Evolutionary conservation across 257 asterid genomes (phyloP), one percentile per base, ranked within the genome.

Genomic region (Penstemon barbatus): DNA sequence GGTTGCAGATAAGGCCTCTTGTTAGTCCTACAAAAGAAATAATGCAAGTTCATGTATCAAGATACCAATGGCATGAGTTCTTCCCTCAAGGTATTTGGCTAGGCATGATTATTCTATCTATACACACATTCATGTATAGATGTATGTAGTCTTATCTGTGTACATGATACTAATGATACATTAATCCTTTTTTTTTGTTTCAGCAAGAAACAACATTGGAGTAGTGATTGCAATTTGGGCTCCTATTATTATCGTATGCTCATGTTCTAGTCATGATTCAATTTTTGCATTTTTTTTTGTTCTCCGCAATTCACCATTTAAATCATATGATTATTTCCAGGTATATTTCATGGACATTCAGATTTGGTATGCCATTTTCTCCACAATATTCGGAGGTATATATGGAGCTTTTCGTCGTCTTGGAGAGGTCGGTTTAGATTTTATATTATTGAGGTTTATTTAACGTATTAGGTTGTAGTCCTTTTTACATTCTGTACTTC

Each of bases 351-450:
- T 93, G 97, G 98, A 93, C 78, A 85, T 89, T 63, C 98, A 93
- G 77, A 93, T 93, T 66, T 93, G 98, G 98, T 93, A 93, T 81
- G 98, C 98, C 62, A 93, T 93, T 64, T 93, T 93, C 88, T 90
- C 98, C 79, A 93, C 98, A 61, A 85, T 90, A 82, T 86, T 88
- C 84, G 98, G 98, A 37, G 98, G 98, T 41, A 86, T 93, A 80
- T 93, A 90, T 83, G 98, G 98, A 44, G 98, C 98, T 57, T 92
- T 92, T 79, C 97, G 98, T 53, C 97, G 98, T 61, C 94, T 92
- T 63, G 98, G 98, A 78, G 98, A 93, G 98, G 98, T 92, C 63
- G 70, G 83, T 70, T 50, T 68, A 50, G 60, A 19, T 80, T 59
- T 67, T 40, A 33, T 65, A 15, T 44, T 45, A 61, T 42, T 11